Percentiles rank a stretch among this genome's conserved stretches.
These are phyloP conservation scores for Carex cristatella DNA, from an alignment of 176 grass and related monocot species.

Conservation along the genomic window DNA sequence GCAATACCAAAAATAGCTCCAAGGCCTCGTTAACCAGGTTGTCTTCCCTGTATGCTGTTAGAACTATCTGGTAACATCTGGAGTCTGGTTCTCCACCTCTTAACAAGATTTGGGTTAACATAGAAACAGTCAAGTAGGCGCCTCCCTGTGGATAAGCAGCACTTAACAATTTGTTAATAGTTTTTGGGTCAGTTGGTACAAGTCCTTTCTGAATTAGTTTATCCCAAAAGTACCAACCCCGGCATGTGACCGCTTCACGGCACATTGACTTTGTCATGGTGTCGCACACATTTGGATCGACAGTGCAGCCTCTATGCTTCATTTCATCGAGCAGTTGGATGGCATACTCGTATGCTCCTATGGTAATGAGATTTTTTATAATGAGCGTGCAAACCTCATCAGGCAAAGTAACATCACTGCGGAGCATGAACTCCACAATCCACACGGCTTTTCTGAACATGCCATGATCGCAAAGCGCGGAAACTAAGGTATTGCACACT, in stretches of 20 bases:
- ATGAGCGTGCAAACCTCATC: not conserved
- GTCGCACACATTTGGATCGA: not conserved
- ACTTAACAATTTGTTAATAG: not conserved
- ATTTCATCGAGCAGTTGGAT: constrained; percentile 14
- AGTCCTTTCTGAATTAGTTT: constrained; percentile 16
- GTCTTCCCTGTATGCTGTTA: not conserved
- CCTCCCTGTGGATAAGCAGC: not conserved
- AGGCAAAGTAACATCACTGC: not conserved
- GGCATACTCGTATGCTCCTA: constrained; percentile 10
- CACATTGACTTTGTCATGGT: not conserved
- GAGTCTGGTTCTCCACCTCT: not conserved
- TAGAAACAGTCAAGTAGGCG: not conserved
- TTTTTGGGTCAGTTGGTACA: not conserved
- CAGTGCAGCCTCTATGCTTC: not conserved
- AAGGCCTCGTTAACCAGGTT: not conserved
- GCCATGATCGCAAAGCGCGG: not conserved
- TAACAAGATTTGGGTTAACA: not conserved
- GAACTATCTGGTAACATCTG: not conserved
- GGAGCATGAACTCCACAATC: constrained; percentile 2
- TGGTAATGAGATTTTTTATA: not conserved
- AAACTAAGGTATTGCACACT: not conserved
- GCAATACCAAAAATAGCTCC: constrained; percentile 4
- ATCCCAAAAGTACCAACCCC: not conserved
- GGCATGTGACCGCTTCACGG: not conserved
- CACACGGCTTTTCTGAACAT: constrained; percentile 4